Base-by-base conservation (phyloP, 768 basidiomycete genomes). In the Serendipita vermifera region DNA sequence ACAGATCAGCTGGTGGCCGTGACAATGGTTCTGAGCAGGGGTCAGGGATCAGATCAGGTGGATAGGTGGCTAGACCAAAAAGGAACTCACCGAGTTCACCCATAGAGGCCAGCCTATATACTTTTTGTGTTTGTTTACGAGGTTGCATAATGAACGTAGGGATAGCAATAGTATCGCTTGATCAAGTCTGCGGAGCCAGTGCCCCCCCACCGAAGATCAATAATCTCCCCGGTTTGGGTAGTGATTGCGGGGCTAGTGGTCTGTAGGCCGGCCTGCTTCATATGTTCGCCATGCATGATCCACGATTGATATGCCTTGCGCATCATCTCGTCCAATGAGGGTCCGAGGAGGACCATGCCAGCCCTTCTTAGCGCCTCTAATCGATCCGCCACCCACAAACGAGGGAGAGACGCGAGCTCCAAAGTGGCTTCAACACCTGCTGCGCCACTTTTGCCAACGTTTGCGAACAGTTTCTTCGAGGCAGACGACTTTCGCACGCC, bases 91-190 rank as follows among this genome's bases (percentile, higher is more conserved):
- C n/a, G n/a, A n/a, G n/a, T n/a, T n/a, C n/a, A n/a, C n/a, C n/a
- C n/a, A n/a, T n/a, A n/a, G n/a, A n/a, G n/a, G n/a, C n/a, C n/a
- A n/a, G n/a, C n/a, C n/a, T n/a, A n/a, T n/a, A n/a, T n/a, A n/a
- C n/a, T n/a, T n/a, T n/a, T n/a, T n/a, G n/a, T n/a, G n/a, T n/a
- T n/a, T n/a, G n/a, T n/a, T n/a, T 51, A 20, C 11, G 39, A n/a
- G 17, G 17, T 29, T n/a, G 46, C 46, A 31, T 51, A 51, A 2
- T 22, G 46, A 7, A 29, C 32, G 27, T 26, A 51, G 15, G 46
- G 46, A 51, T 51, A 51, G 22, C 22, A 51, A 26, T 51, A 51
- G n/a, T 51, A 29, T 1, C 46, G 46, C 22, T 51, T 51, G 46
- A 51, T 31, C 20, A 51, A 15, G 9, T 51, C 46, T 15, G 46